Evolutionary conservation across 805 yeast species (phyloP), one percentile per base, ranked within the genome.

Genomic region (Lachancea mirantina): DNA sequence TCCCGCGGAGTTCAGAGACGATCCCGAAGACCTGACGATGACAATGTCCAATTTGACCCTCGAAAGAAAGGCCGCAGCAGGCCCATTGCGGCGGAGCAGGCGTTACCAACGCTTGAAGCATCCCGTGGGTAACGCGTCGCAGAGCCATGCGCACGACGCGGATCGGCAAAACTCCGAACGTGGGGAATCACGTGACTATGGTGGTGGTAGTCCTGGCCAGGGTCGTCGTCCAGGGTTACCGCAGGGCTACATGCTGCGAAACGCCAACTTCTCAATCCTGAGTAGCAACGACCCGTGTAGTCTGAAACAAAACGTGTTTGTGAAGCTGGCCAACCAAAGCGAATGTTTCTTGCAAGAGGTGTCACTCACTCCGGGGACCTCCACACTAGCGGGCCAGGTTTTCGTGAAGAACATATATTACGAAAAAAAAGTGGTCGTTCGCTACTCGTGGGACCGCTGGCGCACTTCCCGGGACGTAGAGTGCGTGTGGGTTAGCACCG

Each of bases 401-500:
- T 83, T 89, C 2, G 96, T 83, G 17, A 72, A 74, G 47, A 89
- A 88, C 60, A 34, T 84, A 4, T 66, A 79, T 8, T 88, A 66
- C 57, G 68, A 74, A 21, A 88, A 88, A 56, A 50, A 59, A 17
- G 80, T 89, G 13, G 69, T 74, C 10, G 69, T 83, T 10, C 67
- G 87, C 34, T 88, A 84, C 59, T 74, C 95, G 0, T 64, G 76
- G 42, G 85, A 89, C 53, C 61, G 67, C 47, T 88, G 97, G 97
- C 62, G 61, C 26, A 78, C 94, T 0, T 73, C 35, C 10, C 49
- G 43, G n/a, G 60, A 55, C 9, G 45, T 49, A 7, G 44, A 43
- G 29, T 46, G 52, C 30, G 43, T 39, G 15, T 55, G 47, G 43
- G 32, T 50, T 6, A 39, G 55, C 31, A 46, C 41, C 38, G 54